These are phyloP conservation scores for Cladosporium sp. DNA, from an alignment of 2,329 filamentous ascomycete genomes.

Conservation along the genomic window DNA sequence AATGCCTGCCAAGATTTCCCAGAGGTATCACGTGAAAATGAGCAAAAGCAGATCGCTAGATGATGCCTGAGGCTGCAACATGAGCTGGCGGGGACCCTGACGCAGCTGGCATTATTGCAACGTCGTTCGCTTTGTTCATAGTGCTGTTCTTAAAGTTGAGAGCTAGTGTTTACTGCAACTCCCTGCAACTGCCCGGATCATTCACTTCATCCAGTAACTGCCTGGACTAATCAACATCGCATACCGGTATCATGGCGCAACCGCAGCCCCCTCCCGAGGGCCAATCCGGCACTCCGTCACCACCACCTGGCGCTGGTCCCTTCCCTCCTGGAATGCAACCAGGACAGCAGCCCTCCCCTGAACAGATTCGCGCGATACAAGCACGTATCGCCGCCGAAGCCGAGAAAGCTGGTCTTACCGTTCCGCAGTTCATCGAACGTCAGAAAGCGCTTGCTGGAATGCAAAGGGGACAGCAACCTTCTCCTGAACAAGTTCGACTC, in stretches of 20 bases:
- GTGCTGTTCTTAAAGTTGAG: background rate
- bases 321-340: conserved; percentile 24
- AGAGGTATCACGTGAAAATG: no score
- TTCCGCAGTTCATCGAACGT: conserved; percentile 70
- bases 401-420: conserved; percentile 74
- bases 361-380: conserved; percentile 83
- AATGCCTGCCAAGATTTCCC: no score
- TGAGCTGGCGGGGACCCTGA: background rate
- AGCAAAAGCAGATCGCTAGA: no score
- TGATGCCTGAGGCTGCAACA: no score
- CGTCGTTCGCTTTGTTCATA: background rate
- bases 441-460: conserved; percentile 44
- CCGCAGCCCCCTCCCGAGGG: conserved; percentile 13
- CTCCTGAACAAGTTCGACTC: conserved; percentile 75
- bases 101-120: conserved; percentile 5
- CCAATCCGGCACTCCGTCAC: conserved; percentile 4
- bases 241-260: conserved; percentile 17
- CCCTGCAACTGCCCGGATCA: background rate
- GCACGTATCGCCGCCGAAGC: conserved; percentile 77
- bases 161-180: background rate
- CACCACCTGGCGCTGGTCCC: background rate
- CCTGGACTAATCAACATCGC: background rate
- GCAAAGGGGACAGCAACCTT: conserved; percentile 51
- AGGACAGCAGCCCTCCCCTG: conserved; percentile 61
- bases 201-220: background rate